Evolutionary conservation across 768 basidiomycete species (phyloP), one percentile per base, ranked within the genome.

Genomic region (Mycena latifolia): DNA sequence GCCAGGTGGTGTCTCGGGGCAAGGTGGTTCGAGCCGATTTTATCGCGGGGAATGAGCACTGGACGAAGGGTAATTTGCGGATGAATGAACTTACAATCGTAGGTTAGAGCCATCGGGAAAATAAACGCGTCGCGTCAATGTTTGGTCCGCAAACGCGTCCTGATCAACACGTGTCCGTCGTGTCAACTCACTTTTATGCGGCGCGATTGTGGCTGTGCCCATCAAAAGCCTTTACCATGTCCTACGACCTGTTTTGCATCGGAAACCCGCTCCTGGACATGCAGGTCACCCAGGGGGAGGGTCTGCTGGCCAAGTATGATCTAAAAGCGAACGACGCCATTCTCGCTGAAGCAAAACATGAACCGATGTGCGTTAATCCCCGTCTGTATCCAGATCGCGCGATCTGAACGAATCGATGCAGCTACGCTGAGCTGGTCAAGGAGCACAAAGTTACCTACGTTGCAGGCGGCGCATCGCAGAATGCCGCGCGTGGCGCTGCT

Each of bases 231-330:
- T n/a, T n/a, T n/a, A n/a, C n/a, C n/a, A 64, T 66, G 62, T 50
- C 63, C 25, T 91, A 88, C 82, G 77, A 84, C 47, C 80, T 98
- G 50, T 95, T 98, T 81, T 94, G 90, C 82, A 82, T 99, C 81
- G 97, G 97, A 46, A 98, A 98, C 80, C 97, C 97, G 72, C 85
- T 99, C 76, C 91, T 99, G 55, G 96, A 99, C 78, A 92, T 99
- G 82, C 96, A 97, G 81, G 95, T 97, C 74, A 88, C 82, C 67
- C 85, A 94, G 67, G 95, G 93, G 54, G 94, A 96, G 75, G 84
- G 84, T 33, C 86, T 98, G 45, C 84, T 99, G 61, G 82, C 91
- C 74, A 98, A 98, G 79, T 99, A 99, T 76, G 87, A 80, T 64
- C 87, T 99, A 73, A 94, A 94, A 75, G 85, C 95, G 58, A 96